phyloP scores from a whole-genome alignment of 441 rosid species.

The Capsella rubella region DNA sequence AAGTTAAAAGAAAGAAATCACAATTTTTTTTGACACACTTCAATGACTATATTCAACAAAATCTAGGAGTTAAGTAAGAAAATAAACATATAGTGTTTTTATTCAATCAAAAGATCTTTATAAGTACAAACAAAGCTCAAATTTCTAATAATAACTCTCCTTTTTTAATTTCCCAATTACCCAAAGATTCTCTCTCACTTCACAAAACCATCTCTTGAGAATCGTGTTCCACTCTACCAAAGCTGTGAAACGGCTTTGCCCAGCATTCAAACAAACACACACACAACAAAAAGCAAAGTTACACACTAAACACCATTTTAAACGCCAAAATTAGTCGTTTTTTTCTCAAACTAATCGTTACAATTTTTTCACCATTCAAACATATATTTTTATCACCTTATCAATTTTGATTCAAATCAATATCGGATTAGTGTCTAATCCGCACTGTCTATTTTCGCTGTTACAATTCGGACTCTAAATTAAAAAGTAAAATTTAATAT shows the following conservation, averaged over 20 bases:
- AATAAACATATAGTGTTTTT: neutral
- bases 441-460: no score
- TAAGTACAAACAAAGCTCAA: constrained; percentile 14
- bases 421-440: no score
- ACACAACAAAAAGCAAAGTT: no score
- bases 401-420: no score
- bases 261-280: neutral
- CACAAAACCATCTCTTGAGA: constrained; percentile 6
- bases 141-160: constrained; percentile 2
- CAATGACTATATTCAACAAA: neutral
- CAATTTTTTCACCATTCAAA: no score
- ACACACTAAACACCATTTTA: no score
- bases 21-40: no score
- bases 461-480: neutral
- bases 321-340: no score
- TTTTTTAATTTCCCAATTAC: constrained; percentile 9
- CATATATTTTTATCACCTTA: no score
- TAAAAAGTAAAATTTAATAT: no score
- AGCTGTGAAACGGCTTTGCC: constrained; percentile 31
- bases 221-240: constrained; percentile 25
- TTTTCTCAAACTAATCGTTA: no score
- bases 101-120: neutral
- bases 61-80: neutral
- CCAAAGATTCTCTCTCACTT: constrained; percentile 20
- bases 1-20: no score